phyloP scores from a whole-genome alignment of 192 early-diverging fungal genomes.

The Thamnidium elegans region DNA sequence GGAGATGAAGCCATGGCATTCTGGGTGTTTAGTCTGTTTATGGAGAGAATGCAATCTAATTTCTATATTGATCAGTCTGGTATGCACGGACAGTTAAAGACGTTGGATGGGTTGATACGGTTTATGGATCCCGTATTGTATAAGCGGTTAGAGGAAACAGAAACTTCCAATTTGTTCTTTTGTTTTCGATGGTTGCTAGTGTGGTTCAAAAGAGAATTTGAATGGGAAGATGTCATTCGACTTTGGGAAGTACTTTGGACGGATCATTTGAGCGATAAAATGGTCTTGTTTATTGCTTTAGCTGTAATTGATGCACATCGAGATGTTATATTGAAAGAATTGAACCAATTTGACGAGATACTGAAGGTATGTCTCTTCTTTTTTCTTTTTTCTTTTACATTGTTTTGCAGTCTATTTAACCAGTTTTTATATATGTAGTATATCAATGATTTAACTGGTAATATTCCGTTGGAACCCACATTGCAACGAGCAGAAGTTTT shows the following conservation, averaged over 20 bases:
- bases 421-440: conserved; percentile 48
- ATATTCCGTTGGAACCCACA: conserved; percentile 65
- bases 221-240: conserved; percentile 76
- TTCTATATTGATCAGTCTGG: conserved; percentile 90
- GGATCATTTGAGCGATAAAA: conserved; percentile 69
- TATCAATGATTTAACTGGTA: conserved; percentile 80
- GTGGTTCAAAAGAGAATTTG: conserved; percentile 96
- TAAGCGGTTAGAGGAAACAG: conserved; percentile 64
- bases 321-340: conserved; percentile 68
- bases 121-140: conserved; percentile 85
- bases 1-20: conserved; percentile 90
- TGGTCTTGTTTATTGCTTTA: conserved; percentile 89
- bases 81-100: conserved; percentile 85
- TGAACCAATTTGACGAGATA: conserved; percentile 85
- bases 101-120: conserved; percentile 75
- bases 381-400: neutral
- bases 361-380: conserved; percentile 65
- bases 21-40: conserved; percentile 87
- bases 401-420: neutral
- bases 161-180: conserved; percentile 89
- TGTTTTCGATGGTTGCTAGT: conserved; percentile 98
- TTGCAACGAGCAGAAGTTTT: conserved; percentile 72
- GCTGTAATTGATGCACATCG: conserved; percentile 86
- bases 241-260: conserved; percentile 91
- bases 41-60: conserved; percentile 87